Evolutionary conservation across 1,284 basidiomycete species (phyloP).

Genomic region (Tausonia pullulans): DNA sequence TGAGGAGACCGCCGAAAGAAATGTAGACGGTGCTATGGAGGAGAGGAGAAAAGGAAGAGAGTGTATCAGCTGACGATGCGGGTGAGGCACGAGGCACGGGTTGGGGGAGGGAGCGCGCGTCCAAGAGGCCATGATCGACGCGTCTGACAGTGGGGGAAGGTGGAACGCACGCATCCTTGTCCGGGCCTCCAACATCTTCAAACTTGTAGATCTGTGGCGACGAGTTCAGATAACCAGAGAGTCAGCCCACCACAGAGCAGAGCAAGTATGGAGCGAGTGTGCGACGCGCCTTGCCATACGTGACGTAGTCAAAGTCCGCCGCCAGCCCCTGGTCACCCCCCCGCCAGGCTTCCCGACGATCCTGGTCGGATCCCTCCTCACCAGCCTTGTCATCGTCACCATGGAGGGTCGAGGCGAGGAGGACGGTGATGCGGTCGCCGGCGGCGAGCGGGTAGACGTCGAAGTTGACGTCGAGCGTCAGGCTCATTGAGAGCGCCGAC

Average conservation of each 20-base stretch:
- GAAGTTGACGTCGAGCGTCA: conserved; percentile 75
- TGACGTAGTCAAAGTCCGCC: conserved; percentile 80
- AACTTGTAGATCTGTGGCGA: conserved; percentile 72
- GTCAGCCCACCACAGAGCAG: background rate
- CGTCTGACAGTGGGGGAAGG: background rate
- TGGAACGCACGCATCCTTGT: conserved; percentile 13
- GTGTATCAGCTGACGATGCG: background rate
- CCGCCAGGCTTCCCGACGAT: conserved; percentile 76
- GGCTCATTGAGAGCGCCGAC: conserved; percentile 74
- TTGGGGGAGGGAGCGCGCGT: background rate
- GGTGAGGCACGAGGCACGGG: background rate
- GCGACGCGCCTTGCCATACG: conserved; percentile 76
- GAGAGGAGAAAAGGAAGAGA: background rate
- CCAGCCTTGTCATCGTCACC: conserved; percentile 41
- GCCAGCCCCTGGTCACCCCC: conserved; percentile 62
- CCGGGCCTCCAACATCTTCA: conserved; percentile 54
- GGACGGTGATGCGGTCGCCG: conserved; percentile 65
- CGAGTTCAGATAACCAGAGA: conserved; percentile 2
- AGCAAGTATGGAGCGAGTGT: background rate
- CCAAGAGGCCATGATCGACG: background rate
- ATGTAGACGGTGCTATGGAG: conserved; percentile 13
- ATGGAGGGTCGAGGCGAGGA: conserved; percentile 66
- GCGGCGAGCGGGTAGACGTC: conserved; percentile 60
- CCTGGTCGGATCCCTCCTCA: conserved; percentile 47
- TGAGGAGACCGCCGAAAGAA: conserved; percentile 15